Percentiles rank a stretch among this genome's conserved stretches.
These are phyloP conservation scores for Botryotinia globosa DNA, from an alignment of 2,329 filamentous ascomycete genomes.

Conservation along the genomic window DNA sequence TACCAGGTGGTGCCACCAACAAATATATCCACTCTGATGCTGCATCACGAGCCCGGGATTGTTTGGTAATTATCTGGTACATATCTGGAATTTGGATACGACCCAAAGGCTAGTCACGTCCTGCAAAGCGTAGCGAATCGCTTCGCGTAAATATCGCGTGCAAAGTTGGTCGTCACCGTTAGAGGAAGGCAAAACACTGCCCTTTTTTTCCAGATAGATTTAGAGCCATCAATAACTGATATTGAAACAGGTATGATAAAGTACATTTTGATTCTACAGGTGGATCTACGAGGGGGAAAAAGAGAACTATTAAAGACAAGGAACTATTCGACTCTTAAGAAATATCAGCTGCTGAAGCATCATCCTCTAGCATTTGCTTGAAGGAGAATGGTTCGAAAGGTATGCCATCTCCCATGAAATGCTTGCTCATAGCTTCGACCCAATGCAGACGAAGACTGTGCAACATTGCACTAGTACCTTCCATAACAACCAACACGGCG, in stretches of 20 bases:
- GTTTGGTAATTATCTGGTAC: not conserved
- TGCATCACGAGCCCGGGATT: not conserved
- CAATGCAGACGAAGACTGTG: constrained; percentile 88
- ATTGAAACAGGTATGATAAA: constrained; percentile 16
- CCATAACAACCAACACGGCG: constrained; percentile 85
- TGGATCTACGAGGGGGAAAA: constrained; percentile 26
- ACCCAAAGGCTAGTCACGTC: not conserved
- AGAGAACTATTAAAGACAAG: constrained; percentile 21
- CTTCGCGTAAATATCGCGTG: not conserved
- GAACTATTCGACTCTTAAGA: constrained; percentile 26
- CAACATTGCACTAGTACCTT: constrained; percentile 93
- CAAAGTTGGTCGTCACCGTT: not conserved
- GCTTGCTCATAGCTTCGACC: constrained; percentile 98
- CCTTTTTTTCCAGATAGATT: not conserved
- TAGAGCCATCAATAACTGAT: not conserved
- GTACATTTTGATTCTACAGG: constrained; percentile 33
- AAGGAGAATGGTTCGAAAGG: constrained; percentile 90
- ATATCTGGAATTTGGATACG: not conserved
- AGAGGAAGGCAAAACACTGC: no score
- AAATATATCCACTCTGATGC: not conserved
- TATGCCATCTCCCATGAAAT: constrained; percentile 87
- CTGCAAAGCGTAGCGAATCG: not conserved
- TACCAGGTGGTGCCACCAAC: constrained; percentile 16
- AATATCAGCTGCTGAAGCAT: constrained; percentile 59
- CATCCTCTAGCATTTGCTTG: constrained; percentile 78